Conservation (phyloP, 2,329 filamentous ascomycete genomes). For the Sporothrix pallida region DNA sequence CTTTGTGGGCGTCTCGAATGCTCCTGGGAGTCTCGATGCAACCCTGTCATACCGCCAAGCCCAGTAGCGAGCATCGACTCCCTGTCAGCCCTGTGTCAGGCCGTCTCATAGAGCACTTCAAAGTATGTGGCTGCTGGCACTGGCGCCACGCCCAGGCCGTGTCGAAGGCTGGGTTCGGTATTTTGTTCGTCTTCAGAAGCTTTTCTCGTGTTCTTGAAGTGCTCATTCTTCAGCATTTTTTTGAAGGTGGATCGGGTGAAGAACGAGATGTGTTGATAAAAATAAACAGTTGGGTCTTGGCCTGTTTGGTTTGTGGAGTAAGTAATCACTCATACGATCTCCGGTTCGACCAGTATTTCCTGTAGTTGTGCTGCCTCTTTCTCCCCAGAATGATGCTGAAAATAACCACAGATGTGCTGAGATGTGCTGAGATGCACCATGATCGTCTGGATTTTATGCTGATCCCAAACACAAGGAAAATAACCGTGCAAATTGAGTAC, state of each 20-base stretch:
- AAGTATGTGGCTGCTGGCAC: neutral
- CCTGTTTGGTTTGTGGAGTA: neutral
- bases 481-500: neutral
- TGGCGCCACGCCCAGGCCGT: slow-evolving; percentile 7
- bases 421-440: neutral
- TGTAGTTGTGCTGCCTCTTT: neutral
- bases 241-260: neutral
- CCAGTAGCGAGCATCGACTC: slow-evolving; percentile 26
- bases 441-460: slow-evolving; percentile 22
- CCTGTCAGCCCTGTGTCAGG: slow-evolving; percentile 35
- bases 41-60: slow-evolving; percentile 36
- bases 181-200: neutral
- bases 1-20: slow-evolving; percentile 6
- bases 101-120: slow-evolving; percentile 27
- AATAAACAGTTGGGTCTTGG: neutral
- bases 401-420: neutral
- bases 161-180: slow-evolving; percentile 5
- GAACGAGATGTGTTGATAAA: too few species aligned
- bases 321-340: neutral
- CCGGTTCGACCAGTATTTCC: neutral
- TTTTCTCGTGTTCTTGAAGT: neutral
- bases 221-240: neutral
- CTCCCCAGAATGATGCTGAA: neutral
- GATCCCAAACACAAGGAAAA: slow-evolving; percentile 22
- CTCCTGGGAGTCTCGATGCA: slow-evolving; percentile 20